A percentile compares a stretch with the other conserved stretches of the same genome.
Evolutionary conservation across 768 basidiomycete genomes (phyloP).

Genomic region (Lentinula sp.): DNA sequence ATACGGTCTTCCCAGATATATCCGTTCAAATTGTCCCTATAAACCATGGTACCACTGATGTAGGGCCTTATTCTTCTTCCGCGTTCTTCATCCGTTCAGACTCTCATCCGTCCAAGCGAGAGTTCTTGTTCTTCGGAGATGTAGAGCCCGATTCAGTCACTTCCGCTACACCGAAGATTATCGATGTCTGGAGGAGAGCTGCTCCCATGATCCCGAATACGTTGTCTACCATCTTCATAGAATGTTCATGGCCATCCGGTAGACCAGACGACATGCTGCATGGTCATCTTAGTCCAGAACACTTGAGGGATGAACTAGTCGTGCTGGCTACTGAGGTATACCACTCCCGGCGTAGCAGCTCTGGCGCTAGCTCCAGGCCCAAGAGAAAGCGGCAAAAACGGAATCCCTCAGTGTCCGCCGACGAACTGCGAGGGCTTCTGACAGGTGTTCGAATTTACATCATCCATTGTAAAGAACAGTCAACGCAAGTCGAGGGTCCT

Average conservation of each 20-base stretch:
- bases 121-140: conserved; percentile 94
- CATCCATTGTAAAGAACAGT: conserved; percentile 82
- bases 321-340: conserved; percentile 62
- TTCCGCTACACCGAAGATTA: conserved; percentile 46
- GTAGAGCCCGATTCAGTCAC: conserved; percentile 82
- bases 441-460: conserved; percentile 66
- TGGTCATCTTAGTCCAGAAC: conserved; percentile 83
- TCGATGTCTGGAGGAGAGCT: conserved; percentile 74
- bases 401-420: conserved; percentile 27
- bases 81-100: conserved; percentile 84
- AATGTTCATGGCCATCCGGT: conserved; percentile 84
- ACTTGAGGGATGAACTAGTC: conserved; percentile 70
- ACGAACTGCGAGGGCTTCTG: conserved; percentile 47
- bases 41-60: conserved; percentile 60
- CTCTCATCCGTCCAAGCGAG: conserved; percentile 37
- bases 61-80: conserved; percentile 62
- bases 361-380: conserved; percentile 25
- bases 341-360: conserved; percentile 21
- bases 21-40: conserved; percentile 65
- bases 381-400: conserved; percentile 30
- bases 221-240: conserved; percentile 84
- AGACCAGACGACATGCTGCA: conserved; percentile 64
- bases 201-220: conserved; percentile 67
- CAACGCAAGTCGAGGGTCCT: conserved; percentile 36
- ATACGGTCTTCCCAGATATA: conserved; percentile 43